phyloP scores from a whole-genome alignment of 345 rosid genomes.

The Hibiscus trionum region DNA sequence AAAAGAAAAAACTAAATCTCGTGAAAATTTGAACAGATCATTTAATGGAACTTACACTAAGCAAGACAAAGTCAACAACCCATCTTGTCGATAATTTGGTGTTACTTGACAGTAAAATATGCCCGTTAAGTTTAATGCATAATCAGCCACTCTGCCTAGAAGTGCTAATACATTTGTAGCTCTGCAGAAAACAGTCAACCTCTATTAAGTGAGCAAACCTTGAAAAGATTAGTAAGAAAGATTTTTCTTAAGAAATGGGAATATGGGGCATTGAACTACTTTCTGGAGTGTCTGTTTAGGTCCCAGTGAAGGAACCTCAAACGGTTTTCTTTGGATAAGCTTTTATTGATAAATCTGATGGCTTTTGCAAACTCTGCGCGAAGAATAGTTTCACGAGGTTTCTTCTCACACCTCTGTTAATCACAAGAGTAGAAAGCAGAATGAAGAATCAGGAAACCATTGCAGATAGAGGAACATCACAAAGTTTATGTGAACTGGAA shows the following conservation, averaged over 20 bases:
- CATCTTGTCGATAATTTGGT: constrained; percentile 34
- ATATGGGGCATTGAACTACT: constrained; percentile 25
- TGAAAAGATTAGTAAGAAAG: not conserved
- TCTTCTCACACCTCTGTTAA: constrained; percentile 63
- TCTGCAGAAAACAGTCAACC: constrained; percentile 33
- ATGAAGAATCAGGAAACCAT: constrained; percentile 2
- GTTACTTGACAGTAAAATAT: constrained; percentile 56
- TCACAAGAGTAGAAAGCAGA: constrained; percentile 19
- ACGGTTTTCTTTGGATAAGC: constrained; percentile 51
- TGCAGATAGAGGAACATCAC: constrained; percentile 5
- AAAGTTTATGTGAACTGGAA: not conserved
- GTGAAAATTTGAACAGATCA: not conserved
- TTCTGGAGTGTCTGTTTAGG: constrained; percentile 66
- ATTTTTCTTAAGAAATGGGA: not conserved
- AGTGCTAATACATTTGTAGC: constrained; percentile 61
- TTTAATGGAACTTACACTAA: constrained; percentile 46
- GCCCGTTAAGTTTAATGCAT: constrained; percentile 70
- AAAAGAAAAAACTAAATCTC: not conserved
- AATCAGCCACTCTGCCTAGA: constrained; percentile 54
- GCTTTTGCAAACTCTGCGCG: constrained; percentile 78
- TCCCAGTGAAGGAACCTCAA: constrained; percentile 87
- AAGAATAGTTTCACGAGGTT: constrained; percentile 86
- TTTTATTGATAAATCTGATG: constrained; percentile 56
- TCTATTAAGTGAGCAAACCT: constrained; percentile 5
- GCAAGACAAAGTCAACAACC: constrained; percentile 24